A percentile compares a stretch with the other conserved stretches of the same genome.
Evolutionary conservation across 1,139 yeast genomes (phyloP).

Genomic region (Pichia sp.): DNA sequence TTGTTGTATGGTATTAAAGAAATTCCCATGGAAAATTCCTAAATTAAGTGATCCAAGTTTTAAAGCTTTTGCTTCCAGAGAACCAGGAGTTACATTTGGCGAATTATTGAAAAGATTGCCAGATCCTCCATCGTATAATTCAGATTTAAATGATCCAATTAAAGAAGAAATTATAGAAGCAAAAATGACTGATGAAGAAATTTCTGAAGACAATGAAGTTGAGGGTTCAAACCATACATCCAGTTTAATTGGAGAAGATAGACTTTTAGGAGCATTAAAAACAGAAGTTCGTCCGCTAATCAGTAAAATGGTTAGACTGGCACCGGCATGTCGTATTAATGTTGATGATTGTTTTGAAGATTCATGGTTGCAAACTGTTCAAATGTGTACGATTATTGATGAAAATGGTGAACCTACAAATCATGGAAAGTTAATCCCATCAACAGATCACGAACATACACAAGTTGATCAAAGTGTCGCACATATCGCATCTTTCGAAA

Average conservation of each 20-base stretch:
- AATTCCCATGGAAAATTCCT: constrained; percentile 98
- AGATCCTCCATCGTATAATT: constrained; percentile 28
- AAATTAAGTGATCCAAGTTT: constrained; percentile 81
- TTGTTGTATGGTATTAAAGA: constrained; percentile 89
- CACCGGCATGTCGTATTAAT: constrained; percentile 81
- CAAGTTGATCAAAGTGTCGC: constrained; percentile 91
- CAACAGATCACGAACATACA: constrained; percentile 67
- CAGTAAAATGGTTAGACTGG: constrained; percentile 70
- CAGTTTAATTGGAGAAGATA: constrained; percentile 60
- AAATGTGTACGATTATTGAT: constrained; percentile 55
- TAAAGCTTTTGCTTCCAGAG: constrained; percentile 54
- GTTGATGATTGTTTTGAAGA: constrained; percentile 80
- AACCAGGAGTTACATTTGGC: constrained; percentile 33
- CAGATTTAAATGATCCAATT: constrained; percentile 6
- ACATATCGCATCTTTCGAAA: constrained; percentile 89
- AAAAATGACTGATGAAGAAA: not conserved
- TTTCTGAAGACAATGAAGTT: constrained; percentile 5
- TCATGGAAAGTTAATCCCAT: constrained; percentile 30
- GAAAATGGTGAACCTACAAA: constrained; percentile 31
- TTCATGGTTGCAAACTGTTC: constrained; percentile 61
- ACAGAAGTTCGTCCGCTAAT: constrained; percentile 60
- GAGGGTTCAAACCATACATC: constrained; percentile 40
- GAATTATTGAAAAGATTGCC: constrained; percentile 31
- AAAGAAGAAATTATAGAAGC: constrained; percentile 8
- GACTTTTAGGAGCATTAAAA: constrained; percentile 64